Base-by-base conservation (phyloP, 495 filamentous ascomycete genomes). In the Hamigera avellanea region DNA sequence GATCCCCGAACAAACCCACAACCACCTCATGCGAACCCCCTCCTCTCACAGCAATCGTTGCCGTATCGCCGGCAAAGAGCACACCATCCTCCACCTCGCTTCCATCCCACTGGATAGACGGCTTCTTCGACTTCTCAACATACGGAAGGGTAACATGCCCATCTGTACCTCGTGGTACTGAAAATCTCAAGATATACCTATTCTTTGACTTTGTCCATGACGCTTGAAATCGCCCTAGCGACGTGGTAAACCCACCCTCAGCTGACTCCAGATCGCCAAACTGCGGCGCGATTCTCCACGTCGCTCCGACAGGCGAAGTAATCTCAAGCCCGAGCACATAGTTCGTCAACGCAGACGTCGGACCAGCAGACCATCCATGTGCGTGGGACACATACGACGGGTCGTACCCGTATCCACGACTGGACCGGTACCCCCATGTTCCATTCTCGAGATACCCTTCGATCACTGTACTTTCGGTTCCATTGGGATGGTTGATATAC, bases 311-410 rank as follows among this genome's bases (percentile, higher is more conserved):
- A 0, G 64, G 70, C 4, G 50, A 58, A 12, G 59, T 52, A 3
- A 78, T 41, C 31, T 63, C 53, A 19, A 81, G 61, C 4, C 76
- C 77, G 6, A 74, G 54, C 7, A 78, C 54, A 35, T 68, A 66
- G 23, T 66, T 56, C 2, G 59, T 70, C 19, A 81, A 51, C 8
- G 66, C 63, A 7, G 62, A 64, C 6, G 75, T 80, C 3, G 76
- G 76, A 8, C 74, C 72, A 3, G 69, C 60, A 0, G 69, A 60
- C 76, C 75, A 80, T 0, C 75, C 76, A 43, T 80, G 77, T 0
- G 76, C 67, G 39, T 79, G 75, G 3, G 58, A 62, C 13, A 62
- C 50, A 39, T 64, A 62, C 2, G 59, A 59, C 8, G 51, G 30
- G 26, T 64, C 57, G 35, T 57, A 50, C 19, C 32, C 15, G 32